These are phyloP conservation scores for Pythium aphanidermatum DNA, from an alignment of 352 stramenopile genomes.

Conservation along the genomic window DNA sequence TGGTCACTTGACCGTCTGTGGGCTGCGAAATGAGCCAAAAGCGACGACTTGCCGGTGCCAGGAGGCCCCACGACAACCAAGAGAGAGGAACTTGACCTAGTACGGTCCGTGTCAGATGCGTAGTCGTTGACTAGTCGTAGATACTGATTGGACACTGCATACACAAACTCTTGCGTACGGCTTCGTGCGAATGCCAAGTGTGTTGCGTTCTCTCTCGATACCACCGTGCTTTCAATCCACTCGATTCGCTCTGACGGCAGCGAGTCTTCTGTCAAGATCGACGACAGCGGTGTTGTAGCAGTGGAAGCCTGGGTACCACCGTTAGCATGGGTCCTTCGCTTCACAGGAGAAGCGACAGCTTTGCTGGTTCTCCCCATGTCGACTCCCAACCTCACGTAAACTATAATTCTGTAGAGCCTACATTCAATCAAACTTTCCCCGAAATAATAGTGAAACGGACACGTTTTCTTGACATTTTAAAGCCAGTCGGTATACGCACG, in stretches of 20 bases:
- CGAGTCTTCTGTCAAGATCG: slow-evolving; percentile 19
- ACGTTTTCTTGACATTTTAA: no score
- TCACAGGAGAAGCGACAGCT: slow-evolving; percentile 9
- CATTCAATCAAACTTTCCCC: no score
- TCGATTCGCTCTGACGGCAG: slow-evolving; percentile 19
- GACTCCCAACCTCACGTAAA: no score
- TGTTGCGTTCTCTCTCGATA: slow-evolving; percentile 66
- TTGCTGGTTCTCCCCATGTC: no score
- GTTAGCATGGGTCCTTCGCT: slow-evolving; percentile 6
- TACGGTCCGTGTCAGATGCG: slow-evolving; percentile 21
- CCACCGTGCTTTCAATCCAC: slow-evolving; percentile 55
- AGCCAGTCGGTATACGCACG: no score
- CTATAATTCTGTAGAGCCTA: no score
- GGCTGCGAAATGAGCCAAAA: slow-evolving; percentile 69
- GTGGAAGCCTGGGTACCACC: neutral
- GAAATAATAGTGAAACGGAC: no score
- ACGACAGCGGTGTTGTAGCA: neutral
- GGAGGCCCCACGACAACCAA: slow-evolving; percentile 57
- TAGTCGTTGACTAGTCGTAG: slow-evolving; percentile 64
- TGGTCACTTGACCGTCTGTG: slow-evolving; percentile 28
- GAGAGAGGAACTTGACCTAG: slow-evolving; percentile 17
- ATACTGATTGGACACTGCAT: slow-evolving; percentile 53
- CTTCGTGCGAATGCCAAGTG: slow-evolving; percentile 70
- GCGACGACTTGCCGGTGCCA: slow-evolving; percentile 68
- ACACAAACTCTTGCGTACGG: slow-evolving; percentile 65